Percentiles rank a stretch among this genome's conserved stretches.
Evolutionary conservation across 305 asterid genomes (phyloP).

Genomic region (Rubia balearica): DNA sequence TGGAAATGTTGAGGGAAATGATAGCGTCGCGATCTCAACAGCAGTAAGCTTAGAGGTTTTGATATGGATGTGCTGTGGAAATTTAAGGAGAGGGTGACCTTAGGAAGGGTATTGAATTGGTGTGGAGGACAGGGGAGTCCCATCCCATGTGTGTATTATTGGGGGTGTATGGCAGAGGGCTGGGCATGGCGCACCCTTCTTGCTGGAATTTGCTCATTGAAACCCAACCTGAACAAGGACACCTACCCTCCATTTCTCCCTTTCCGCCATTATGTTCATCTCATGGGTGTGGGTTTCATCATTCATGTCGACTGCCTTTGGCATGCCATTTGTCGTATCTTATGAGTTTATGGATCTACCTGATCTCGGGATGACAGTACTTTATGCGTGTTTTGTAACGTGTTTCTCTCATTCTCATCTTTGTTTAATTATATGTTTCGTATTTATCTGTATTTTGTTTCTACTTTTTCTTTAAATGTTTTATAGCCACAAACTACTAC

Average conservation of each 20-base stretch:
- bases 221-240: neutral
- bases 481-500: neutral
- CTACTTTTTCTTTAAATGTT: neutral
- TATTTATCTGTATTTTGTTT: too few relatives aligned
- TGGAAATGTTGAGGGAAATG: too few relatives aligned
- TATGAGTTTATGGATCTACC: too few relatives aligned
- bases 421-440: too few relatives aligned
- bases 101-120: neutral
- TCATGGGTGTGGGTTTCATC: neutral
- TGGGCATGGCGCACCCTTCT: slow-evolving; percentile 8
- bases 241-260: neutral
- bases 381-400: neutral
- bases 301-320: neutral
- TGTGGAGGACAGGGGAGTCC: slow-evolving; percentile 18
- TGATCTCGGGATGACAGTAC: neutral
- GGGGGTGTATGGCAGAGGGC: slow-evolving; percentile 16
- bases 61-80: slow-evolving; percentile 43
- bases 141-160: slow-evolving; percentile 32
- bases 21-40: neutral
- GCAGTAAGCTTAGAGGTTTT: slow-evolving; percentile 38
- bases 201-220: slow-evolving; percentile 20
- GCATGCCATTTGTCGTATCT: neutral
- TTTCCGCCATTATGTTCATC: neutral
- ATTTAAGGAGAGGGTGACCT: slow-evolving; percentile 7
- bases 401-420: neutral